phyloP scores from a whole-genome alignment of 176 grass and related monocot genomes.

The Aechmea fasciata region DNA sequence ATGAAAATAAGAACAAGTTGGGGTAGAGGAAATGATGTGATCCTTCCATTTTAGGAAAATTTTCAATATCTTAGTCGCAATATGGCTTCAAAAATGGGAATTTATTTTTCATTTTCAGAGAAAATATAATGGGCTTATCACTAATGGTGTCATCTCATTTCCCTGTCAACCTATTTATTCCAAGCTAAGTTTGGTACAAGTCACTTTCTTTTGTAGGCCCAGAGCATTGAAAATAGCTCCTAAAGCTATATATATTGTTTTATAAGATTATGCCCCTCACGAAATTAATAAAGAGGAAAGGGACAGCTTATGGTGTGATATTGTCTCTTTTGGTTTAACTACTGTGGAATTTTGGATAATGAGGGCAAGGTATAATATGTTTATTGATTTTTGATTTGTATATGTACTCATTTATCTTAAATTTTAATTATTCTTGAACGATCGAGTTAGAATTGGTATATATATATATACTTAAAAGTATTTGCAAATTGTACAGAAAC shows the following conservation, averaged over 20 bases:
- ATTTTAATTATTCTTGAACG: no score
- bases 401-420: no score
- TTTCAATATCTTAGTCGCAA: neutral
- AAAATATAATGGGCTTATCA: neutral
- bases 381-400: no score
- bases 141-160: neutral
- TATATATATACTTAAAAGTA: no score
- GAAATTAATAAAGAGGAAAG: constrained; percentile 1
- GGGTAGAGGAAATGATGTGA: neutral
- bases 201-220: neutral
- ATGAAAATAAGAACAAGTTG: neutral
- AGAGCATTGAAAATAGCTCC: neutral
- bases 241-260: neutral
- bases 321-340: neutral
- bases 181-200: neutral
- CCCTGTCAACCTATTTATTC: neutral
- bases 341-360: no score
- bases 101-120: neutral
- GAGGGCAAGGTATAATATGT: no score
- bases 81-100: neutral
- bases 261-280: neutral
- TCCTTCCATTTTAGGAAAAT: neutral
- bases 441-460: no score
- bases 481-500: no score
- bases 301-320: neutral